Percentiles rank a stretch among this genome's conserved stretches.
Conservation (phyloP, 495 filamentous ascomycete genomes). For the Penicillium antarcticum region DNA sequence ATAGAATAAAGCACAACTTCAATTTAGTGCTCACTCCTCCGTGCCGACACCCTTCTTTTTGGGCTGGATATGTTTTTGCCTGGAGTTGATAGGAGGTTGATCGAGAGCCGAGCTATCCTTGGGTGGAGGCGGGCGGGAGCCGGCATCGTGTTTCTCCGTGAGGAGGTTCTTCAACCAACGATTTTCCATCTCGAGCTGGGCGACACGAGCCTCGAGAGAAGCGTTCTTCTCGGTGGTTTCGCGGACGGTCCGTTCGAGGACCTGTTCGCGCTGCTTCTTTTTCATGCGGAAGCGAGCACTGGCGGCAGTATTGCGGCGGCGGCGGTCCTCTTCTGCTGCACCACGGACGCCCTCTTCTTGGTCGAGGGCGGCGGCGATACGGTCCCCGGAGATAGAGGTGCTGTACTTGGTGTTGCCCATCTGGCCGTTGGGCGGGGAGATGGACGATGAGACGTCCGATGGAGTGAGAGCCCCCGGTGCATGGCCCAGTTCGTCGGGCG, state of each 20-base stretch:
- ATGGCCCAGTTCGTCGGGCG: conserved; percentile 40
- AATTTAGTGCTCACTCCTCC: conserved; percentile 29
- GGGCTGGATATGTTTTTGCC: conserved; percentile 46
- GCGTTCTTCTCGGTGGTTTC: conserved; percentile 85
- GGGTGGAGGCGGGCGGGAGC: conserved; percentile 24
- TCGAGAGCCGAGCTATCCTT: conserved; percentile 26
- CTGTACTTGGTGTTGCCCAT: conserved; percentile 47
- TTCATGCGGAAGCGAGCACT: conserved; percentile 94
- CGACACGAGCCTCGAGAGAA: conserved; percentile 74
- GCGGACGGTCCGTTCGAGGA: conserved; percentile 84
- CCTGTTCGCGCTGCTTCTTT: conserved; percentile 98
- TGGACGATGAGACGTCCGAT: conserved; percentile 47
- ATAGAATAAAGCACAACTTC: conserved; percentile 13
- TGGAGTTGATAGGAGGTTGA: conserved; percentile 20
- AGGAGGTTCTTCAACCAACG: conserved; percentile 93
- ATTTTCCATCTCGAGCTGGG: conserved; percentile 91
- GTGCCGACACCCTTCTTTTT: conserved; percentile 50
- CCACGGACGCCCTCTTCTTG: conserved; percentile 56
- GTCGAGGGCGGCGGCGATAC: conserved; percentile 36
- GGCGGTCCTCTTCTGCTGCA: conserved; percentile 95
- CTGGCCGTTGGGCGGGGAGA: conserved; percentile 45
- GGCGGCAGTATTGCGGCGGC: conserved; percentile 92
- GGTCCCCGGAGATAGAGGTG: conserved; percentile 43
- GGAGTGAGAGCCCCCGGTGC: conserved; percentile 38
- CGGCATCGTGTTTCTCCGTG: conserved; percentile 76